Evolutionary conservation across 2,329 filamentous ascomycete species (phyloP).

Genomic region (Trichoderma endophyticum): DNA sequence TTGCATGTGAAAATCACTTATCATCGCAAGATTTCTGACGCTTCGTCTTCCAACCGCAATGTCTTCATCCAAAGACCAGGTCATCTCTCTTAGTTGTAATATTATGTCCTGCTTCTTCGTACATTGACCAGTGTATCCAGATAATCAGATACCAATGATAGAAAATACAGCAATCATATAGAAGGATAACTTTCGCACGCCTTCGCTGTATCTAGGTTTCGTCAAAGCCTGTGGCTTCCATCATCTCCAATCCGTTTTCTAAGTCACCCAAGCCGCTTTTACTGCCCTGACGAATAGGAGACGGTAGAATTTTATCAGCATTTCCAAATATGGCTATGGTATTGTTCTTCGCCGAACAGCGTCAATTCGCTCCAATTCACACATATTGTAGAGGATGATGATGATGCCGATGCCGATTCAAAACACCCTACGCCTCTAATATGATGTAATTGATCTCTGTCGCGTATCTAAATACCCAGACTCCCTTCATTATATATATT

Average conservation of each 20-base stretch:
- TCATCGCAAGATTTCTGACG: background rate
- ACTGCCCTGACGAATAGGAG: background rate
- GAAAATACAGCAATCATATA: background rate
- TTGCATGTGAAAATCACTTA: background rate
- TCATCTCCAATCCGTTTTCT: background rate
- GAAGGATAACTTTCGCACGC: background rate
- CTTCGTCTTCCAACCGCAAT: background rate
- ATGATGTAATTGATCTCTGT: background rate
- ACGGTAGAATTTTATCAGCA: background rate
- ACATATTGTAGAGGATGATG: background rate
- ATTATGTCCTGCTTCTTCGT: background rate
- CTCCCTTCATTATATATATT: background rate
- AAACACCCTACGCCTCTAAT: background rate
- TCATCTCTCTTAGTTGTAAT: background rate
- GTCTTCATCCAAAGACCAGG: background rate
- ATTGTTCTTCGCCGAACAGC: background rate
- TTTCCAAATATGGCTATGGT: background rate
- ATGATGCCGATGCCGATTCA: background rate
- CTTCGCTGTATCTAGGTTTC: background rate
- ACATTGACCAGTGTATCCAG: background rate
- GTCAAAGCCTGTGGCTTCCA: background rate
- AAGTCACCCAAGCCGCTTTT: background rate
- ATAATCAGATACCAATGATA: background rate
- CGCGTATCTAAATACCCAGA: background rate
- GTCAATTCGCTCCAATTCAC: background rate